Conservation (phyloP, 1,139 yeast genomes). For the Blastobotrys illinoisensis region DNA sequence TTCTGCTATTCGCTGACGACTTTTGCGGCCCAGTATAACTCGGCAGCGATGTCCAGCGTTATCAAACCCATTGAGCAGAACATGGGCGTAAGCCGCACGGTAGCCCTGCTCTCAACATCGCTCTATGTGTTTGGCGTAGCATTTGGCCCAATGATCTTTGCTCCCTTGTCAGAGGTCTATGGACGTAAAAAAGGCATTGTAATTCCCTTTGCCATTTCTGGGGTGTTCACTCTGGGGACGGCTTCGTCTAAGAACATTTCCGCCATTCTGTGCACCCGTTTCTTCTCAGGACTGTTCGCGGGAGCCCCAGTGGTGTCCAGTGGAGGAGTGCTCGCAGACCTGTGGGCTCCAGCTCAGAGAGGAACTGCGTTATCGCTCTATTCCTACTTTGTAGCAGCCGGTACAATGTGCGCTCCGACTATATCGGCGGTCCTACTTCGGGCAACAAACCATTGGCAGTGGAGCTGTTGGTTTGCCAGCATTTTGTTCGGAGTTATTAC, state of each 20-base stretch:
- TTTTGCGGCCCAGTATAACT: slow-evolving; percentile 42
- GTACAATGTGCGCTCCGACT: slow-evolving; percentile 69
- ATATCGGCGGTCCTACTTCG: slow-evolving; percentile 60
- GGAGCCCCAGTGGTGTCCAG: slow-evolving; percentile 71
- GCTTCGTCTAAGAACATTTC: slow-evolving; percentile 43
- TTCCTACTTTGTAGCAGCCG: slow-evolving; percentile 63
- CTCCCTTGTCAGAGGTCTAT: slow-evolving; percentile 72
- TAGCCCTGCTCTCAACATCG: slow-evolving; percentile 57
- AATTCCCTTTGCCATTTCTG: slow-evolving; percentile 54
- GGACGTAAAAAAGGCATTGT: slow-evolving; percentile 70
- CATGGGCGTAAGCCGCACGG: slow-evolving; percentile 54
- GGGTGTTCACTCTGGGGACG: slow-evolving; percentile 26
- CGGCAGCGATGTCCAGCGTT: slow-evolving; percentile 41
- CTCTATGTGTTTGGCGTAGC: slow-evolving; percentile 69
- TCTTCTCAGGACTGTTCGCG: slow-evolving; percentile 67
- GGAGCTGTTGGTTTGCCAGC: slow-evolving; percentile 60
- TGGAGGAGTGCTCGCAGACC: slow-evolving; percentile 75
- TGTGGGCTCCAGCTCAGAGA: slow-evolving; percentile 55
- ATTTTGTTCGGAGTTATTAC: slow-evolving; percentile 60
- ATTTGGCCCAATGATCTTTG: slow-evolving; percentile 72
- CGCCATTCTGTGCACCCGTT: slow-evolving; percentile 59
- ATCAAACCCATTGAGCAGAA: slow-evolving; percentile 41
- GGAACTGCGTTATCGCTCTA: slow-evolving; percentile 69
- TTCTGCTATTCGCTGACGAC: slow-evolving; percentile 40
- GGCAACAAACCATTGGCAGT: slow-evolving; percentile 47